Evolutionary conservation across 2,329 filamentous ascomycete species (phyloP).

Genomic region (Fusarium decemcellulare): DNA sequence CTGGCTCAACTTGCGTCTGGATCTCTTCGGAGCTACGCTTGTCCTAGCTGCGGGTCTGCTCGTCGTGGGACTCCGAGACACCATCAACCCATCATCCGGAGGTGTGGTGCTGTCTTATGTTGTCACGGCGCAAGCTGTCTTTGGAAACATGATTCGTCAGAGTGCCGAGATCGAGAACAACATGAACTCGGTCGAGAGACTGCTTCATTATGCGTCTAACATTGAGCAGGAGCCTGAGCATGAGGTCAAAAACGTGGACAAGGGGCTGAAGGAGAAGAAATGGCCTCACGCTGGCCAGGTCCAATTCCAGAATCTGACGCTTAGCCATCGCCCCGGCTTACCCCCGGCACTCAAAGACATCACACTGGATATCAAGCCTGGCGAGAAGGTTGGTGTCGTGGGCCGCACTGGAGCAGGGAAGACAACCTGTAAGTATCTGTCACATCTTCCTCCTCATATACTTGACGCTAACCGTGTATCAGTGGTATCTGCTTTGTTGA

Average conservation of each 20-base stretch:
- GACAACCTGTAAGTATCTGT: constrained; percentile 12
- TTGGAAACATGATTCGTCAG: constrained; percentile 77
- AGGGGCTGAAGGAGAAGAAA: neutral
- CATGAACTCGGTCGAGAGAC: constrained; percentile 95
- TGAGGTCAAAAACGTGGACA: neutral
- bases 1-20: constrained; percentile 26
- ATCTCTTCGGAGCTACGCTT: constrained; percentile 18
- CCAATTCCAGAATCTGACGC: constrained; percentile 24
- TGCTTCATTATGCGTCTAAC: constrained; percentile 87
- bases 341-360: constrained; percentile 23
- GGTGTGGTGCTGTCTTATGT: constrained; percentile 32
- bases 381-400: constrained; percentile 26
- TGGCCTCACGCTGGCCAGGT: constrained; percentile 20
- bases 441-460: neutral
- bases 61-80: constrained; percentile 27
- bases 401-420: constrained; percentile 32
- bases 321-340: constrained; percentile 23
- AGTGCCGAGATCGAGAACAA: constrained; percentile 77
- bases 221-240: constrained; percentile 27
- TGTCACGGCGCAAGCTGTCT: constrained; percentile 60
- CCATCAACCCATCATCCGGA: constrained; percentile 22
- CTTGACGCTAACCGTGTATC: neutral
- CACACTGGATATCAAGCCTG: constrained; percentile 10
- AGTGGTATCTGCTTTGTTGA: constrained; percentile 26
- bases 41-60: constrained; percentile 13